Evolutionary conservation across 495 filamentous ascomycete species (phyloP), one percentile per base, ranked within the genome.

Genomic region (Schizothecium vesticola): DNA sequence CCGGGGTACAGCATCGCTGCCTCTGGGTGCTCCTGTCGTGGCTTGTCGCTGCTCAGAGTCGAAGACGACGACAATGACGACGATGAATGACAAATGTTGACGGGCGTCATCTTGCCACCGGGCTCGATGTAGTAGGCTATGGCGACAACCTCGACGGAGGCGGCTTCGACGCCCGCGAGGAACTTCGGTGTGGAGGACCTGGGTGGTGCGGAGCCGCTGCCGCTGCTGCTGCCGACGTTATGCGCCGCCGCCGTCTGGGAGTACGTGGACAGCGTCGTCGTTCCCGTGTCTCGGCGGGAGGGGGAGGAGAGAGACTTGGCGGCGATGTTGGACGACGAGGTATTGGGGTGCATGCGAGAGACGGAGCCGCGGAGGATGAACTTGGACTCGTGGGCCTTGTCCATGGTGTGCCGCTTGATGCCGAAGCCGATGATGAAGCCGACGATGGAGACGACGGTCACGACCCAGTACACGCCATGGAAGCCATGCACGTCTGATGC

Each of bases 401-500:
- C 69, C 73, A 77, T 74, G 70, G 63, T 71, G 61, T 74, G 67
- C 1, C 61, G 66, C 58, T 69, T 69, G 60, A 77, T 72, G 21
- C 66, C n/a, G 2, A 76, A 56, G 56, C 69, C 67, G 57, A 72
- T 61, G 11, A 73, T 4, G 16, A 77, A 72, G 6, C 70, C 69
- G 13, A 63, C 69, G 16, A 66, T 36, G 8, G 72, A 64, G 3
- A 66, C 64, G 12, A 64, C 74, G 1, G 70, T 70, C 10, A 75
- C 70, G 19, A 67, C 69, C 74, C 73, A 75, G 65, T 66, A 74
- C 8, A 77, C 74, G 11, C 72, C 74, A 19, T 73, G 75, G 63
- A 77, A 77, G 12, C 72, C 75, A 1, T 63, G 56, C 3, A 76
- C 65, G 33, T 77, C 70, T 69, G 28, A 2, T 16, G 9, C 22